Base-by-base conservation (phyloP, 2,329 filamentous ascomycete genomes). In the Venturia effusa region DNA sequence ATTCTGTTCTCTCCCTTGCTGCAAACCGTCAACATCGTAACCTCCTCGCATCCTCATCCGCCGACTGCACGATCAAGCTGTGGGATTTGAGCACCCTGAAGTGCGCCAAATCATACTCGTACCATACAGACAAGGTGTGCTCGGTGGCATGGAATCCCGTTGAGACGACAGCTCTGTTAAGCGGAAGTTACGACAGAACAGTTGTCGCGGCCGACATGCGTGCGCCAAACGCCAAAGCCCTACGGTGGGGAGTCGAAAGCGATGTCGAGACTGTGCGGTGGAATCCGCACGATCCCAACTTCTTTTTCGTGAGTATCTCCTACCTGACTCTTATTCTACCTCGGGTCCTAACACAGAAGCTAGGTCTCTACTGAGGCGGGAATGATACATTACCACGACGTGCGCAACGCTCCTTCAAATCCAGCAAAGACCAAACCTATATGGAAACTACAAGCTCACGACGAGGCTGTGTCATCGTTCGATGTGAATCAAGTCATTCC, bases 61-160 rank as follows among this genome's bases (percentile, higher is more conserved):
- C 94, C 24, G 94, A 99, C 79, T 92, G 92, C 79, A 99, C 94
- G 2, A 87, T 97, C 72, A 99, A 99, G 80, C 84, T 99, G 24
- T 99, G 94, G 94, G 94, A 99, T 74, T 80, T 99, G 67, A 90
- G 92, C 79, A 97, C 91, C 3, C 84, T 89, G 66, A 92, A 88
- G 75, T 96, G 92, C 76, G 94, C 94, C 70, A 94, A 97, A 79
- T 97, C 92, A 55, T 99, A 99, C 81, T 83, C 85, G 19, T 90
- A 96, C 77, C 94, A 99, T 78, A 96, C 90, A 41, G 94, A 97
- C 81, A 99, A 99, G 79, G 92, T 97, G 68, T 99, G 92, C 82
- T 91, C 93, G 27, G 79, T 99, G 64, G 89, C 93, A 68, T 99
- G 95, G 94, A 91, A 97, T 79, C 84, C 89, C 0, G 84, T 82